phyloP scores from a whole-genome alignment of 2,329 filamentous ascomycete genomes.

The Fusarium chaquense region DNA sequence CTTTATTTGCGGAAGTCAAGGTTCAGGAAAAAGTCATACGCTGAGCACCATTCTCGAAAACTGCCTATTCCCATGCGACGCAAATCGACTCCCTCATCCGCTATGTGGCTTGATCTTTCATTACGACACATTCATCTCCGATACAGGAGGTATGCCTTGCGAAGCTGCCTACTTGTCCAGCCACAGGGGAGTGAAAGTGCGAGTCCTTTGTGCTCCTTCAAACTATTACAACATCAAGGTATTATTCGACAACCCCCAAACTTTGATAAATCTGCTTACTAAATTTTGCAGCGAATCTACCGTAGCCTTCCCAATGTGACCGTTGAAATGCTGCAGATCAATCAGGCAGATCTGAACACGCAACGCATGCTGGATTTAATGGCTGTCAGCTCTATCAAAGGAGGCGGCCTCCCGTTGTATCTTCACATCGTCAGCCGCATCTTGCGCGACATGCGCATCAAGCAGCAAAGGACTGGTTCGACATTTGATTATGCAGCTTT shows the following conservation, averaged over 20 bases:
- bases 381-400: background rate
- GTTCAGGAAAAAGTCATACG: background rate
- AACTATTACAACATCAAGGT: background rate
- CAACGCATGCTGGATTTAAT: constrained; percentile 1
- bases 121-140: background rate
- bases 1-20: constrained; percentile 1
- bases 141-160: background rate
- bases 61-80: background rate
- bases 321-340: background rate
- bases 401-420: background rate
- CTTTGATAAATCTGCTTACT: background rate
- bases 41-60: background rate
- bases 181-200: background rate
- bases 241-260: too few relatives aligned
- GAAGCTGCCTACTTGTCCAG: background rate
- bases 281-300: background rate
- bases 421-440: background rate
- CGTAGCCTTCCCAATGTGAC: background rate
- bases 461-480: background rate
- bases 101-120: background rate
- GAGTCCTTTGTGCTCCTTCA: background rate
- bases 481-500: background rate
- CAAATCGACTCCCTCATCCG: background rate
- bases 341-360: background rate
- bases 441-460: background rate